A percentile compares a stretch with the other conserved stretches of the same genome.
Evolutionary conservation across 2,329 filamentous ascomycete species (phyloP).

Genomic region (Uncinocarpus reesii): DNA sequence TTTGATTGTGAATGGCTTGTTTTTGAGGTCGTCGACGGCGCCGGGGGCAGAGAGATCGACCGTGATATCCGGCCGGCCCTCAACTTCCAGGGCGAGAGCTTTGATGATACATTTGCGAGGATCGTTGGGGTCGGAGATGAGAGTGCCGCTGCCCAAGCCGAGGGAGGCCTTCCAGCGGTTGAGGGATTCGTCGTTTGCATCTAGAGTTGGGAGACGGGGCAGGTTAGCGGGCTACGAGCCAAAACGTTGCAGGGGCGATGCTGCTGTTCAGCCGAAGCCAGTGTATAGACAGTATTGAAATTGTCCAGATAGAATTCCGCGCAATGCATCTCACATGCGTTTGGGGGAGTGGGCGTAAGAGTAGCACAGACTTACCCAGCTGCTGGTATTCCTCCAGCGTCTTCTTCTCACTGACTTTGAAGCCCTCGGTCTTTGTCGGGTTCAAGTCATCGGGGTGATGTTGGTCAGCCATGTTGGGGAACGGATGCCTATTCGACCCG

Average conservation of each 20-base stretch:
- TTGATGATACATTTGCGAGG: conserved; percentile 87
- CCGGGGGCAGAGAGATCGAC: conserved; percentile 73
- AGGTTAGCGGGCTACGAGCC: conserved; percentile 11
- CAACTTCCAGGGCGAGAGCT: conserved; percentile 75
- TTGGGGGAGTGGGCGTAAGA: too few relatives aligned
- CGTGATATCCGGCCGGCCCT: conserved; percentile 71
- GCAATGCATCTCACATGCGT: neutral
- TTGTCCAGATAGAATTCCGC: neutral
- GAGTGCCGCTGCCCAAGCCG: conserved; percentile 62
- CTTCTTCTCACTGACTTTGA: conserved; percentile 99
- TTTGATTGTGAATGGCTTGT: conserved; percentile 95
- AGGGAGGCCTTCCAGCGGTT: conserved; percentile 97
- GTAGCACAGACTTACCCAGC: conserved; percentile 67
- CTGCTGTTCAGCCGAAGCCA: neutral
- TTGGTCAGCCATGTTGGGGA: conserved; percentile 49
- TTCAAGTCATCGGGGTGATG: conserved; percentile 69
- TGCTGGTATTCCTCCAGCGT: conserved; percentile 88
- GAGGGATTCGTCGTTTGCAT: conserved; percentile 77
- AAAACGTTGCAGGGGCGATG: neutral
- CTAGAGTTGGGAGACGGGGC: conserved; percentile 29
- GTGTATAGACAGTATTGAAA: neutral
- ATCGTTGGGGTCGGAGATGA: conserved; percentile 67
- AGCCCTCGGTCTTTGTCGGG: conserved; percentile 82
- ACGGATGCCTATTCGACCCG: too few relatives aligned
- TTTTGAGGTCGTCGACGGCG: conserved; percentile 67